phyloP scores from a whole-genome alignment of 2,329 filamentous ascomycete genomes.

The Biscogniauxia mediterranea region DNA sequence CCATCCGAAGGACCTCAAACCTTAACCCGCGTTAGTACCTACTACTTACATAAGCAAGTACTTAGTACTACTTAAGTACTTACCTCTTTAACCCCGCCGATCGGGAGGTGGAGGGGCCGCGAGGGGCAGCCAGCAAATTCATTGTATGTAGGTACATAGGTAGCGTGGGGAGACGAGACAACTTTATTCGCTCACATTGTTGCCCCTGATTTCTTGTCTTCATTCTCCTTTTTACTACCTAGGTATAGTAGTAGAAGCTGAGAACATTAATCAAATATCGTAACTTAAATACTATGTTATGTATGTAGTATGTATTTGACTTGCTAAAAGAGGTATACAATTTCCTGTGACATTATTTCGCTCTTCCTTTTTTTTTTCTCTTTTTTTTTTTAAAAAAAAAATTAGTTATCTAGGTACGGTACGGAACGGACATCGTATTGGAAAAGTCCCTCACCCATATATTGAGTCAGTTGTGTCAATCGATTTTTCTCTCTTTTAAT shows the following conservation, averaged over 20 bases:
- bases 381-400: no score
- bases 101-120: background rate
- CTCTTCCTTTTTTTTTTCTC: background rate
- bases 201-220: background rate
- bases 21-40: no score
- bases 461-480: background rate
- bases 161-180: background rate
- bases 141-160: background rate
- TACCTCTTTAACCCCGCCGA: conserved; percentile 9
- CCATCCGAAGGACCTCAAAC: no score
- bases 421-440: no score
- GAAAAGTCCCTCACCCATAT: background rate
- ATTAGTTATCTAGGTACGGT: no score
- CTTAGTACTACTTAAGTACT: no score
- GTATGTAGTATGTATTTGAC: background rate
- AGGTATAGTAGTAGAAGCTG: no score
- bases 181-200: background rate
- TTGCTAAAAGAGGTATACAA: no score
- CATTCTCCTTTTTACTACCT: background rate
- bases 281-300: background rate
- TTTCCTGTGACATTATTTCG: background rate
- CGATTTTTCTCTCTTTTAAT: background rate
- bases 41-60: no score
- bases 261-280: no score
- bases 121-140: background rate